Evolutionary conservation across 2,329 filamentous ascomycete genomes (phyloP).

Genomic region (Penicillium occitanis): DNA sequence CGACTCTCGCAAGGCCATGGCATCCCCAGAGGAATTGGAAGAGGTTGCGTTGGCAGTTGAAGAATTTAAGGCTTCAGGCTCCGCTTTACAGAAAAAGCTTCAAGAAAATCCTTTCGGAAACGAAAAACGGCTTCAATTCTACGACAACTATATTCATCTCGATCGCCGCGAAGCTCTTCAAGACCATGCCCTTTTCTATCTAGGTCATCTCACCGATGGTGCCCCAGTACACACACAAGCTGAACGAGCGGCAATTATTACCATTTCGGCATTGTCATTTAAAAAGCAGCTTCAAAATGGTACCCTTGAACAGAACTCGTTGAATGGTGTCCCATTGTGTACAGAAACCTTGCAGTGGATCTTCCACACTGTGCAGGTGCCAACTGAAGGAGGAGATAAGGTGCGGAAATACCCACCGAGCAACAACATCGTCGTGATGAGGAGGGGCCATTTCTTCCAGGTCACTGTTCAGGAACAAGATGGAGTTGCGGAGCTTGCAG

Average conservation of each 20-base stretch:
- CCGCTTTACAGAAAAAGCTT: not conserved
- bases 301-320: not conserved
- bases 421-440: constrained; percentile 2
- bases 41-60: not conserved
- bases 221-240: not conserved
- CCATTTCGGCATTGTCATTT: not conserved
- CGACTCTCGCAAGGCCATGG: not conserved
- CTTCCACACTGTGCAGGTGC: not conserved
- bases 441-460: constrained; percentile 2
- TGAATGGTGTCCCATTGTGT: not conserved
- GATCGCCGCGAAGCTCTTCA: not conserved
- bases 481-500: not conserved
- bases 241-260: constrained; percentile 10
- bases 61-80: not conserved
- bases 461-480: not conserved
- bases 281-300: constrained; percentile 2
- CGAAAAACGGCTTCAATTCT: not conserved
- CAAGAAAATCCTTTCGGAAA: not conserved
- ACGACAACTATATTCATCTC: not conserved
- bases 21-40: not conserved
- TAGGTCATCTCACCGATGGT: not conserved
- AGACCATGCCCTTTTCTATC: not conserved
- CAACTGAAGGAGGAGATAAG: not conserved
- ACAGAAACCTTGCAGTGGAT: constrained; percentile 7
- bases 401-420: not conserved